Percentiles rank a stretch among this genome's conserved stretches.
Conservation (phyloP, 495 filamentous ascomycete species). For the Paragyromitra xinjiangensis region DNA sequence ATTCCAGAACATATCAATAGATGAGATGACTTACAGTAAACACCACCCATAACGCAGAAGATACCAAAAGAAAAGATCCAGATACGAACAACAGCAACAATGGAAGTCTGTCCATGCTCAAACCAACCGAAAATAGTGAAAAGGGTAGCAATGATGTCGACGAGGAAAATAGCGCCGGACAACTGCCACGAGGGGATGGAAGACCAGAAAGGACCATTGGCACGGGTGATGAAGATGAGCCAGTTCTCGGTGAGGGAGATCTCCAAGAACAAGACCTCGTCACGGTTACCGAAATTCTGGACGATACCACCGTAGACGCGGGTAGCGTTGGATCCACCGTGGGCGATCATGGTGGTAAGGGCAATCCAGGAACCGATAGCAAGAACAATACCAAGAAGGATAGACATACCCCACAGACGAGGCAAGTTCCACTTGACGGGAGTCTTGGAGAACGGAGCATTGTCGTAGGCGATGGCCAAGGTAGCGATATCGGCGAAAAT, state of each 20-base stretch:
- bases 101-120: conserved; percentile 70
- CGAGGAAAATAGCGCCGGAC: conserved; percentile 74
- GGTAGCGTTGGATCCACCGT: conserved; percentile 62
- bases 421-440: conserved; percentile 96
- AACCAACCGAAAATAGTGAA: conserved; percentile 88
- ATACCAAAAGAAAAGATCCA: conserved; percentile 91
- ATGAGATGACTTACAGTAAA: conserved; percentile 57
- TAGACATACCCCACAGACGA: conserved; percentile 90
- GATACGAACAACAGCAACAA: conserved; percentile 81
- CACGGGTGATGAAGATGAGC: conserved; percentile 95
- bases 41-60: conserved; percentile 73
- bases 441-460: conserved; percentile 82
- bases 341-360: conserved; percentile 77
- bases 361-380: conserved; percentile 86
- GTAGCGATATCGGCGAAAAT: conserved; percentile 96
- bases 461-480: conserved; percentile 91
- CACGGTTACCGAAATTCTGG: conserved; percentile 82
- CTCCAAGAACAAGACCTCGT: conserved; percentile 86
- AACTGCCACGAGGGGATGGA: conserved; percentile 85
- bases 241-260: conserved; percentile 93
- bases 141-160: conserved; percentile 82
- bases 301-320: conserved; percentile 74
- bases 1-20: conserved; percentile 54
- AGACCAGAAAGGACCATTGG: conserved; percentile 85
- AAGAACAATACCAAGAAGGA: conserved; percentile 80